Evolutionary conservation across 495 filamentous ascomycete species (phyloP), one percentile per base, ranked within the genome.

Genomic region (Penicillium ucsense): DNA sequence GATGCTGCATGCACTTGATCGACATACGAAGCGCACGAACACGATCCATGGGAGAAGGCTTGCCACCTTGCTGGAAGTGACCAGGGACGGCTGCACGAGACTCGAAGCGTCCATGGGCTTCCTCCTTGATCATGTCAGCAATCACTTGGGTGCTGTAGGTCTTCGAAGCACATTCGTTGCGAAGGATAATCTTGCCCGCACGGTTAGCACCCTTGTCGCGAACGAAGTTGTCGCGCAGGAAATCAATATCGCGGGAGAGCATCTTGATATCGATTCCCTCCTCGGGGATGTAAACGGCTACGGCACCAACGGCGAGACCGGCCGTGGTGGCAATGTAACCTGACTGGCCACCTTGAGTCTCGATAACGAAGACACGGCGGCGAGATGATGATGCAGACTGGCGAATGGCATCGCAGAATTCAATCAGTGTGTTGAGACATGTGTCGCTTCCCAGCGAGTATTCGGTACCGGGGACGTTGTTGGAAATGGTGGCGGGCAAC

Each of bases 381-480:
- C 94, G 83, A 31, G 86, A 89, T 8, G 94, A 88, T 3, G 89
- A 95, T 0, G 94, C 94, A 6, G 89, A 95, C 67, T 97, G 94
- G 57, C 90, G 88, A 69, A 97, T 95, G 38, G 86, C 87, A 70
- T 99, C 94, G 62, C 94, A 99, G 70, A 96, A 99, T 32, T 84
- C 76, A 50, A 95, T 87, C 11, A 99, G 74, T n/a, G 94, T 88
- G 64, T 99, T 99, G 36, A 97, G 73, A 61, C 94, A 99, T 8
- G 94, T 99, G 63, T 99, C 94, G 42, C 86, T 94, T 11, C 94
- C 94, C 39, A 99, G 77, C 0, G 89, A 95, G 70, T 95, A 99
- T 66, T 99, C 94, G 9, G 89, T 95, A 6, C 94, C 94, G 0
- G 92, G 94, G 6, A 99, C 94, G 65, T 99, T 99, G 74, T 97